Evolutionary conservation across 2,329 filamentous ascomycete genomes (phyloP).

Genomic region (Emmonsiellopsis sp.): DNA sequence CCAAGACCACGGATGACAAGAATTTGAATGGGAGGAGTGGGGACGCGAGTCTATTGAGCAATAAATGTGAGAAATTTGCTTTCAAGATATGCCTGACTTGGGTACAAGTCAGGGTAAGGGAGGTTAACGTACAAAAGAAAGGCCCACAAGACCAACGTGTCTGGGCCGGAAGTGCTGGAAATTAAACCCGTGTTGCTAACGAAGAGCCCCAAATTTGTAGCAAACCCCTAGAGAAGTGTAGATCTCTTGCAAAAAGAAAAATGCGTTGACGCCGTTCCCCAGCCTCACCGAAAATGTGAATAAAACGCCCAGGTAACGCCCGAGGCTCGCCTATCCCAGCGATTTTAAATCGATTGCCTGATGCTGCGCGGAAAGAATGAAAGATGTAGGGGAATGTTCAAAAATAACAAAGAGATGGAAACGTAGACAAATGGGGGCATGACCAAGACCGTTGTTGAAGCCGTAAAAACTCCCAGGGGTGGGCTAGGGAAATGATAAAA

Average conservation of each 20-base stretch:
- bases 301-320: conserved; percentile 25
- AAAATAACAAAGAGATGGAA: conserved; percentile 18
- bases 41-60: conserved; percentile 31
- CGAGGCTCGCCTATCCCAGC: conserved; percentile 24
- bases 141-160: conserved; percentile 25
- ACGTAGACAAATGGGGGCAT: conserved; percentile 8
- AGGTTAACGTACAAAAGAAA: conserved; percentile 40
- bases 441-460: conserved; percentile 2
- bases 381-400: conserved; percentile 15
- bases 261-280: conserved; percentile 25
- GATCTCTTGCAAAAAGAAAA: conserved; percentile 21
- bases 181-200: conserved; percentile 26
- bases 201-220: conserved; percentile 21
- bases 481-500: conserved; percentile 1
- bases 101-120: conserved; percentile 35
- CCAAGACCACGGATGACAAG: conserved; percentile 11
- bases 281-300: conserved; percentile 16
- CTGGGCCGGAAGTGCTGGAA: conserved; percentile 24
- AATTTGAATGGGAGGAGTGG: conserved; percentile 8
- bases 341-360: conserved; percentile 24
- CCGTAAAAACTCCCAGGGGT: conserved; percentile 13
- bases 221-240: conserved; percentile 23
- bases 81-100: conserved; percentile 34
- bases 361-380: conserved; percentile 23
- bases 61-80: conserved; percentile 36